These are phyloP conservation scores for Metarhizium brunneum DNA, from an alignment of 2,329 filamentous ascomycete species.

Conservation along the genomic window DNA sequence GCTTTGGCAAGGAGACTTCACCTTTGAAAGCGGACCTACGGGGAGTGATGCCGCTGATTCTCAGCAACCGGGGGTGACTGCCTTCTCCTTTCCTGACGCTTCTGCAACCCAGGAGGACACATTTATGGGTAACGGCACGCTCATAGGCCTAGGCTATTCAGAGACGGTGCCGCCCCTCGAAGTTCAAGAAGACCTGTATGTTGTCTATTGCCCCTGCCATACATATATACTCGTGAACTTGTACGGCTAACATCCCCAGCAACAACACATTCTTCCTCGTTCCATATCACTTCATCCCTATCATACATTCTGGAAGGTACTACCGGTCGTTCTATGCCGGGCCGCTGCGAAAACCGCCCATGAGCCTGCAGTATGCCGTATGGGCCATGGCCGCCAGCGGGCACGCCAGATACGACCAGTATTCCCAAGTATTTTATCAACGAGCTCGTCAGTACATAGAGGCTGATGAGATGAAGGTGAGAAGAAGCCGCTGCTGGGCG, in stretches of 20 bases:
- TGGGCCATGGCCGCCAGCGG: slow-evolving; percentile 72
- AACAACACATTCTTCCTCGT: slow-evolving; percentile 68
- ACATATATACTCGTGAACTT: background rate
- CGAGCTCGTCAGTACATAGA: slow-evolving; percentile 77
- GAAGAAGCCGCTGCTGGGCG: slow-evolving; percentile 3
- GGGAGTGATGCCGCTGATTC: slow-evolving; percentile 7
- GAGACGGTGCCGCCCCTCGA: slow-evolving; percentile 72
- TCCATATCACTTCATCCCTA: slow-evolving; percentile 61
- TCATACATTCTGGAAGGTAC: slow-evolving; percentile 72
- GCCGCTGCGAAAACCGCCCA: slow-evolving; percentile 67
- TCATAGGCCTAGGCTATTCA: slow-evolving; percentile 72
- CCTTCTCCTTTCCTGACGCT: slow-evolving; percentile 9
- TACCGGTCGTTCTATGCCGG: slow-evolving; percentile 62
- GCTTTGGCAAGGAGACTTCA: slow-evolving; percentile 6
- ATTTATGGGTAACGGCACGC: slow-evolving; percentile 19
- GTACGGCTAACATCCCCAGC: slow-evolving; percentile 27
- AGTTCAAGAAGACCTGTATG: slow-evolving; percentile 74
- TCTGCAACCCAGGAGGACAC: slow-evolving; percentile 7
- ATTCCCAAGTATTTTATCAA: slow-evolving; percentile 73
- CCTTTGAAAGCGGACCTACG: slow-evolving; percentile 8
- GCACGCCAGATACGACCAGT: slow-evolving; percentile 60
- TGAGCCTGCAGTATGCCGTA: slow-evolving; percentile 77
- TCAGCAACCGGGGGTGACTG: slow-evolving; percentile 5
- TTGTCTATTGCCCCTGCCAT: slow-evolving; percentile 3
- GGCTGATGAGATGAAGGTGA: slow-evolving; percentile 69